Base-by-base conservation (phyloP, 768 basidiomycete species). In the Mycena crocata region DNA sequence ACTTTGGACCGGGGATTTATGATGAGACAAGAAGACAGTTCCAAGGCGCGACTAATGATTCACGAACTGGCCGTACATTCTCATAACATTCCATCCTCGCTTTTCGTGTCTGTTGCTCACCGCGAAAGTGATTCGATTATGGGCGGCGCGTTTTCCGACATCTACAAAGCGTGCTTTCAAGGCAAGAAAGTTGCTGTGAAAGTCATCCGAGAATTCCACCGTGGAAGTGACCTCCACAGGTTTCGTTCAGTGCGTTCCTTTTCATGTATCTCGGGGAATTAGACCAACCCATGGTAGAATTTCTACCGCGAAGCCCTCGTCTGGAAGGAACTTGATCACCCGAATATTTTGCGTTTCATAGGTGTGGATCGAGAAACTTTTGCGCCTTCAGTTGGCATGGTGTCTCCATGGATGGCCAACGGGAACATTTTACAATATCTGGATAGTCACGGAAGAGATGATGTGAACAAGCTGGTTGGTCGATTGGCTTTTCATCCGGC, bases 371-470 rank as follows among this genome's bases (percentile, higher is more conserved):
- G 35, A 34, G 42, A 57, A 8, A 57, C 8, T 15, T 57, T 45
- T 26, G 14, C 57, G 26, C 9, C 23, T 3, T 44, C 19, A 1
- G 2, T 45, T 24, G 21, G 42, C 23, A 15, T 57, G 21, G 32
- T 35, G 24, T 57, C 57, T 23, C 57, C 57, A 6, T 57, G 57
- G 57, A 57, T 57, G 57, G 57, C 45, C 23, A 7, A 57, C 6
- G 57, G 57, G 5, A 45, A 21, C 21, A 44, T 46, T 26, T 6
- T 57, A 13, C 21, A 57, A 24, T 46, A 57, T 19, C 26, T 57
- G 13, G 14, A n/a, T 2, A 17, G 17, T 2, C 24, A 46, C 19
- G 57, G 57, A 34, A 44, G 19, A 26, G 40, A 17, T 31, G n/a
- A 46, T 19, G 57, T 57, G 57, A 35, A 45, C 44, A 32, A 26